Evolutionary conservation across 1,284 basidiomycete genomes (phyloP).

Genomic region (Pseudozyma hubeiensis): DNA sequence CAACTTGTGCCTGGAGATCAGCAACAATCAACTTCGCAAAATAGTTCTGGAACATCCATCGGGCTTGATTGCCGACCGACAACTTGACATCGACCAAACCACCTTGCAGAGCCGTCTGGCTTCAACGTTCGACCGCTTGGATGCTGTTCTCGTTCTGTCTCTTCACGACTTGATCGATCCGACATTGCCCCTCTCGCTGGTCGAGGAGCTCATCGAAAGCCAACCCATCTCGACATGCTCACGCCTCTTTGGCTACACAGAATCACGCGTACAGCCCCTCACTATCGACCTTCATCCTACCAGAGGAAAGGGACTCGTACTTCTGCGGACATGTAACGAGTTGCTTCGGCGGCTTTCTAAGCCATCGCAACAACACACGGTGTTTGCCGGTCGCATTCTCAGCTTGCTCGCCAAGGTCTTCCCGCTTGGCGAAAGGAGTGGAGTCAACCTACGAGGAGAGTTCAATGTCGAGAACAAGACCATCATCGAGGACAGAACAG

Average conservation of each 20-base stretch:
- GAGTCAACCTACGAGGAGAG: constrained; percentile 87
- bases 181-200: constrained; percentile 43
- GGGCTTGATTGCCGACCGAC: constrained; percentile 7
- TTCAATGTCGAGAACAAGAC: constrained; percentile 75
- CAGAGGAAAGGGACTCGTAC: constrained; percentile 84
- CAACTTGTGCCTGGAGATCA: constrained; percentile 43
- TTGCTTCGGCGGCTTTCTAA: constrained; percentile 84
- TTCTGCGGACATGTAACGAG: constrained; percentile 86
- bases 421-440: constrained; percentile 86
- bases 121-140: constrained; percentile 43
- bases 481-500: constrained; percentile 34
- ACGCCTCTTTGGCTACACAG: constrained; percentile 55
- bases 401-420: constrained; percentile 86
- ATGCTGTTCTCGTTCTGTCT: constrained; percentile 47
- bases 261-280: constrained; percentile 51
- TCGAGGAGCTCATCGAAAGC: constrained; percentile 59
- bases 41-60: constrained; percentile 32
- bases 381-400: constrained; percentile 87
- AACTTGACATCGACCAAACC: not conserved
- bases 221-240: constrained; percentile 51
- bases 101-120: constrained; percentile 3
- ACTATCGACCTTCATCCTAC: constrained; percentile 76
- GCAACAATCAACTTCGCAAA: constrained; percentile 50
- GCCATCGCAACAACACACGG: constrained; percentile 79
- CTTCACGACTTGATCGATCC: constrained; percentile 48